Base-by-base conservation (phyloP, 768 basidiomycete species). In the Suillus ampliporus region DNA sequence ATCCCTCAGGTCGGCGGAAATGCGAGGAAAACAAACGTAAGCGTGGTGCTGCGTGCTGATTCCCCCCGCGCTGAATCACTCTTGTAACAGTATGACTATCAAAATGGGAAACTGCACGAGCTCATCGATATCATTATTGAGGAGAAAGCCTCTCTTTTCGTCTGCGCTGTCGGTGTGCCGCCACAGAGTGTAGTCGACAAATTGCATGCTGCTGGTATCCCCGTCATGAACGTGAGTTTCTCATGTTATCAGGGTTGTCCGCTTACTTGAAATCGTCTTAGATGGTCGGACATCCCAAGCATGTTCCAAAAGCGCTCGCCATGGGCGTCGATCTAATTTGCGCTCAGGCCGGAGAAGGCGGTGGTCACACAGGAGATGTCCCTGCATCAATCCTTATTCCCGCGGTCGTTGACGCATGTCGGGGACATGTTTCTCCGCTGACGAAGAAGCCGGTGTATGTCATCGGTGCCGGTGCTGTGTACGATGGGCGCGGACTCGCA, bases 201-300 rank as follows among this genome's bases (percentile, higher is more conserved):
- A 67, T 81, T 97, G 46, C 95, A 97, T 78, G 78, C 86, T 68
- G 92, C 92, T 14, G 90, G 92, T 15, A 95, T 97, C 64, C 84
- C 88, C 41, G 82, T 95, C 68, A 95, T 95, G 93, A 95, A 96
- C 65, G 87, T 88, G 68, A 68, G 82, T 71, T 43, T 60, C 38
- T n/a, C 21, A 34, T 17, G 44, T 15, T 38, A 31, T 14, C 13
- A 31, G 21, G 14, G 37, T 41, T 54, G 38, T 34, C 51, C 50
- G 50, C 35, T 43, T 14, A 28, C 9, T 19, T 13, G 1, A 47
- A 14, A 40, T 41, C 40, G 38, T 35, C 59, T 38, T 64, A 85
- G 83, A 95, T 94, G 92, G 90, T 97, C 62, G 95, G 95, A n/a
- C 92, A 95, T 71, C 94, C 95, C 14, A 97, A 95, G 72, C 92